phyloP scores from a whole-genome alignment of 2,329 filamentous ascomycete genomes.

The Phyllosticta citriasiana region DNA sequence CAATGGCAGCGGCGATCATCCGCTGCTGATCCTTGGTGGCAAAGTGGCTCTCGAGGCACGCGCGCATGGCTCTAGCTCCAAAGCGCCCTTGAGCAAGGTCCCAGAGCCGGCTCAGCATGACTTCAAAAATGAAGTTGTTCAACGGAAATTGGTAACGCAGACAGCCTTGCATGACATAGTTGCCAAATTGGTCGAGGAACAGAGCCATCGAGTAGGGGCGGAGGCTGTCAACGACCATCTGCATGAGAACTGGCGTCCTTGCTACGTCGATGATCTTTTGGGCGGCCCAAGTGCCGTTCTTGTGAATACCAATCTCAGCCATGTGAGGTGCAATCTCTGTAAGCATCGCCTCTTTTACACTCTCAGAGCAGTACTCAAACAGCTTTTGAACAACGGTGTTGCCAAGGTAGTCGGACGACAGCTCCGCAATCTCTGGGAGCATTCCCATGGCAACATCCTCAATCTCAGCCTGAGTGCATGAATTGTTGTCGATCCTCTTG shows the following conservation, averaged over 20 bases:
- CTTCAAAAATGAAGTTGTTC: constrained; percentile 97
- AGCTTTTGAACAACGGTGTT: constrained; percentile 99
- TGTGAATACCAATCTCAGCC: constrained; percentile 94
- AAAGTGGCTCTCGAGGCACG: constrained; percentile 92
- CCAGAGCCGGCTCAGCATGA: constrained; percentile 91
- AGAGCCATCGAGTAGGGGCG: constrained; percentile 80
- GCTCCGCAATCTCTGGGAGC: constrained; percentile 91
- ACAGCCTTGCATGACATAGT: constrained; percentile 95
- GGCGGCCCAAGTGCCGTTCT: constrained; percentile 98
- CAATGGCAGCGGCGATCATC: constrained; percentile 87
- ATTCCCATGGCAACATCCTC: constrained; percentile 87
- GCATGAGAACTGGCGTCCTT: constrained; percentile 74
- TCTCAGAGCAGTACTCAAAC: constrained; percentile 91
- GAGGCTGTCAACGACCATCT: constrained; percentile 71
- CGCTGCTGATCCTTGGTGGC: constrained; percentile 91
- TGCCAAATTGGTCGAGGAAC: constrained; percentile 96
- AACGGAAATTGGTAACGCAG: constrained; percentile 80
- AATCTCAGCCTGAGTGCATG: constrained; percentile 74
- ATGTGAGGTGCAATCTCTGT: constrained; percentile 79
- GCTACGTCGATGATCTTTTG: constrained; percentile 99
- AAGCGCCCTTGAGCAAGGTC: constrained; percentile 88
- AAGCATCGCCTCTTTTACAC: constrained; percentile 85
- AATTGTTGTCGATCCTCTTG: constrained; percentile 95
- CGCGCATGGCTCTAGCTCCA: constrained; percentile 89
- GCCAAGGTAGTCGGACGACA: constrained; percentile 90